phyloP scores from a whole-genome alignment of 2,329 filamentous ascomycete genomes.

The Trichoderma breve region DNA sequence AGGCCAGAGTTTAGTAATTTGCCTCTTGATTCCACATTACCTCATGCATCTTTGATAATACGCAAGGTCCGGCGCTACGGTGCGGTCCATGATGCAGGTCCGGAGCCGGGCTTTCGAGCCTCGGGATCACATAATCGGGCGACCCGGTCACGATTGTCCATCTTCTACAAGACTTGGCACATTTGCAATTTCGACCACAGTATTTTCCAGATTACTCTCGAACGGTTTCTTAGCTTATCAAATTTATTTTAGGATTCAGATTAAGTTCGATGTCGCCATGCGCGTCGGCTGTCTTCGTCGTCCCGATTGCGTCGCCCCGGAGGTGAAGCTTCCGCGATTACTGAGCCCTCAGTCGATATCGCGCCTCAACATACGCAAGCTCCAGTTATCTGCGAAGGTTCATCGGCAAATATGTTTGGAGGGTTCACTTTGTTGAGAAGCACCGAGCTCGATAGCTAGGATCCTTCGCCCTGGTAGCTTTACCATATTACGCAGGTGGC shows the following conservation, averaged over 20 bases:
- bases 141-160: neutral
- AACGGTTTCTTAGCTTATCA: neutral
- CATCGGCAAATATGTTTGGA: rapidly evolving
- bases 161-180: neutral
- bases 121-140: slow-evolving; percentile 4
- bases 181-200: neutral
- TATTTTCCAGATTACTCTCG: neutral
- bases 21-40: neutral
- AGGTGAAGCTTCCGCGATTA: neutral
- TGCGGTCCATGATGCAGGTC: neutral
- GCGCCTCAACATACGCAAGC: neutral
- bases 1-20: neutral
- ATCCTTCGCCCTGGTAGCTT: neutral
- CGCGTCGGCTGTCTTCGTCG: neutral
- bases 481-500: neutral
- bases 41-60: neutral
- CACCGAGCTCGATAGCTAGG: neutral
- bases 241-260: neutral
- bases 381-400: neutral
- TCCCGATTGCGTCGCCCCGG: neutral
- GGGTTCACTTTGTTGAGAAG: neutral
- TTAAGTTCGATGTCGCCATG: neutral
- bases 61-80: neutral
- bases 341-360: neutral
- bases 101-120: neutral